phyloP scores from a whole-genome alignment of 495 filamentous ascomycete species.

The Aspergillus ellipticus region DNA sequence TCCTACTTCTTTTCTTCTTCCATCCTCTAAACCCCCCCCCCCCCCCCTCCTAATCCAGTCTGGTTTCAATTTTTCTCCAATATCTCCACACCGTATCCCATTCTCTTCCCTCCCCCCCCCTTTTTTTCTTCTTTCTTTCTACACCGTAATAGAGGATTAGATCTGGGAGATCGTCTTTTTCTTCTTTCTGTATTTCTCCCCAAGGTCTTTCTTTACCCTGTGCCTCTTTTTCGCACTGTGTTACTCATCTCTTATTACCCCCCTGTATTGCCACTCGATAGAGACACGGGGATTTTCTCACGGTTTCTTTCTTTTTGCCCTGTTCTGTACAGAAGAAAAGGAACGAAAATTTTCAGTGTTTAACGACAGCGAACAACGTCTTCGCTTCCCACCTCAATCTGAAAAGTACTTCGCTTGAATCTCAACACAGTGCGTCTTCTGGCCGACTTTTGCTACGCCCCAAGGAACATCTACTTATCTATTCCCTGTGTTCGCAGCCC shows the following conservation, averaged over 20 bases:
- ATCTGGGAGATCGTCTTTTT: conserved; percentile 28
- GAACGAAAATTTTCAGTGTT: conserved; percentile 6
- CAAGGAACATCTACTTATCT: conserved; percentile 11
- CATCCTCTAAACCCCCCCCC: conserved; percentile 29
- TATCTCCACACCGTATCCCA: conserved; percentile 40
- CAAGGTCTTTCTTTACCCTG: conserved; percentile 14
- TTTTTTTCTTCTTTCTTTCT: conserved; percentile 28
- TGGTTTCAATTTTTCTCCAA: conserved; percentile 23
- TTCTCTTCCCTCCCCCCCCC: conserved; percentile 33
- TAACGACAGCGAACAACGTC: conserved; percentile 10
- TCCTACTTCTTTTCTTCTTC: conserved; percentile 27
- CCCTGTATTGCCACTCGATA: conserved; percentile 18
- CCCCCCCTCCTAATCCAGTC: conserved; percentile 18
- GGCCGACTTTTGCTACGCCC: conserved; percentile 10
- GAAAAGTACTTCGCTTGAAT: conserved; percentile 5
- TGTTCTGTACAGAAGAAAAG: conserved; percentile 14
- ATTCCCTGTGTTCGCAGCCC: conserved; percentile 10
- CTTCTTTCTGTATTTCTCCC: conserved; percentile 14
- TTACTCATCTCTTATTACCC: conserved; percentile 5
- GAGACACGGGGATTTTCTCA: conserved; percentile 17
- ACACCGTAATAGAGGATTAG: conserved; percentile 30
- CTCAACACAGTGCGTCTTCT: conserved; percentile 13
- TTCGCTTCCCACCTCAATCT: background rate
- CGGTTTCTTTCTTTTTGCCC: conserved; percentile 8
- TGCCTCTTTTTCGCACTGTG: conserved; percentile 9